These are phyloP conservation scores for Apiospora kogelbergensis DNA, from an alignment of 2,329 filamentous ascomycete genomes.

Conservation along the genomic window DNA sequence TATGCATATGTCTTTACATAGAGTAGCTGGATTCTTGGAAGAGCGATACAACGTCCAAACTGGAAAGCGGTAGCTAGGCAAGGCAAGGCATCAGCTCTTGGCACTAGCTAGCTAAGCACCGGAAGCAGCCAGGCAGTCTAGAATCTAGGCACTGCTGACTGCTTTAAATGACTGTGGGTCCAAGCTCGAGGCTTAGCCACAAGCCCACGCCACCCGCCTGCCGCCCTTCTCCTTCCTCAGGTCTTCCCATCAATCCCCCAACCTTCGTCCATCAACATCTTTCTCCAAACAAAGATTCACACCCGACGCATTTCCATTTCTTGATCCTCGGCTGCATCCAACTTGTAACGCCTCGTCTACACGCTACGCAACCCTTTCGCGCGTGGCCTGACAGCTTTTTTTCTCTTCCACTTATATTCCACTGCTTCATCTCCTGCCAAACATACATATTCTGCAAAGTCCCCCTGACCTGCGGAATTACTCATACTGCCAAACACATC, in stretches of 20 bases:
- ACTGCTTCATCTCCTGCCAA: neutral
- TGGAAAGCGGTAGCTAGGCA: too few species aligned
- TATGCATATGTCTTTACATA: too few species aligned
- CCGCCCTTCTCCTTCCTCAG: too few species aligned
- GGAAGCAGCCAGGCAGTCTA: too few species aligned
- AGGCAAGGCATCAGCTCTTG: too few species aligned
- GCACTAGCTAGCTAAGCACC: too few species aligned
- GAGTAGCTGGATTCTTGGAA: too few species aligned
- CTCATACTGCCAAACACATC: neutral
- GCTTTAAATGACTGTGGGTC: too few species aligned
- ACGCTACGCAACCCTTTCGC: neutral
- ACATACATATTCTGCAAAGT: conserved; percentile 2
- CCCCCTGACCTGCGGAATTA: neutral
- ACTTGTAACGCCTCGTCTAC: conserved; percentile 5
- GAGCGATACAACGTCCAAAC: too few species aligned
- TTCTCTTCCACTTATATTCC: neutral
- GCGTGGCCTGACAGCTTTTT: neutral
- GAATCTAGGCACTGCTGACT: too few species aligned
- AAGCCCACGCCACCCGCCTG: too few species aligned
- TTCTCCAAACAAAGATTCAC: neutral
- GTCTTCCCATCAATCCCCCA: neutral
- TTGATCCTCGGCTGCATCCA: conserved; percentile 6
- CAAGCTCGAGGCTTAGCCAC: too few species aligned
- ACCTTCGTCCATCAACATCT: neutral
- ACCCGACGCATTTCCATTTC: neutral